Conservation (phyloP, 169 alveolate species). For the Neospora caninum region DNA sequence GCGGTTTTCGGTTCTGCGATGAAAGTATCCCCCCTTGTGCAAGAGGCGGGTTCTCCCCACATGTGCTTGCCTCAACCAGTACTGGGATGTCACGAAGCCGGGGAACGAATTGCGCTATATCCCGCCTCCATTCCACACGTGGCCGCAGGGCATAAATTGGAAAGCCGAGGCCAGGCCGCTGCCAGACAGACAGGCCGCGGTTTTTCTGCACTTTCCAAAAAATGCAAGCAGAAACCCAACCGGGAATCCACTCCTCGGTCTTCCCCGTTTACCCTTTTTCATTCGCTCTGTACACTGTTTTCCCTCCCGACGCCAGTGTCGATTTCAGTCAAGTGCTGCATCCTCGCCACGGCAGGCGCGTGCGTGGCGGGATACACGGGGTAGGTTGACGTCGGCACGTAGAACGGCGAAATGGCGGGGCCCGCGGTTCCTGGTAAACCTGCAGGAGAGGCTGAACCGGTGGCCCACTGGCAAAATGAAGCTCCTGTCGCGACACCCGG, state of each 20-base stretch:
- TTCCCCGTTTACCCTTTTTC: not conserved
- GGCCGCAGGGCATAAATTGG: too few relatives aligned
- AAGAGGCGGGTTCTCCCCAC: too few relatives aligned
- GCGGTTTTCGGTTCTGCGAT: too few relatives aligned
- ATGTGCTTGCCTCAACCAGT: too few relatives aligned
- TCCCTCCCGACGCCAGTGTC: not conserved
- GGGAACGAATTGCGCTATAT: too few relatives aligned
- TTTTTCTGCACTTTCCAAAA: too few relatives aligned
- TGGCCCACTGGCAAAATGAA: not conserved
- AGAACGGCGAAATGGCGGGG: not conserved
- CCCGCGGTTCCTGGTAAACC: not conserved
- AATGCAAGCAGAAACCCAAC: not conserved
- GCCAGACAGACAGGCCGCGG: too few relatives aligned
- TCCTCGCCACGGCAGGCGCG: not conserved
- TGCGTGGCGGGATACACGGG: not conserved
- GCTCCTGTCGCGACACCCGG: not conserved
- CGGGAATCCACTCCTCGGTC: not conserved
- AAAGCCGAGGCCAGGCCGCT: too few relatives aligned
- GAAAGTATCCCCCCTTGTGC: too few relatives aligned
- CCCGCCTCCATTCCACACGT: too few relatives aligned
- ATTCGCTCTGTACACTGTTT: not conserved
- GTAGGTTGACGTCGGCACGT: not conserved
- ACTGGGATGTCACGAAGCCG: too few relatives aligned
- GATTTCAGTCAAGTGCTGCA: not conserved
- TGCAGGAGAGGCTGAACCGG: not conserved